Evolutionary conservation across 257 asterid species (phyloP).

Genomic region (Capsicum rhomboideum): DNA sequence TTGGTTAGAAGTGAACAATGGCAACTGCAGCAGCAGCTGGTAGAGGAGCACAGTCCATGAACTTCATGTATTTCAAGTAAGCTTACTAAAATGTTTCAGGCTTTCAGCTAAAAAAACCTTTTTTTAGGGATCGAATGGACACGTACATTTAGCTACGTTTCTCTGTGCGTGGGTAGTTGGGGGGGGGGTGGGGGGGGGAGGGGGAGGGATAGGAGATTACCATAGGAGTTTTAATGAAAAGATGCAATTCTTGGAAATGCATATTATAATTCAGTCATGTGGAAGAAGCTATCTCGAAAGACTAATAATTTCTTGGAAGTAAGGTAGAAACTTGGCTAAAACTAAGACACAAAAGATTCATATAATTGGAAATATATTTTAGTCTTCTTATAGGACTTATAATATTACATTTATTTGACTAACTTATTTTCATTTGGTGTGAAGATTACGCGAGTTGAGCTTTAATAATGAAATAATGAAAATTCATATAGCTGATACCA

Average conservation of each 20-base stretch:
- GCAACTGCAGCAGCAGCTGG: slow-evolving; percentile 63
- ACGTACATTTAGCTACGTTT: neutral
- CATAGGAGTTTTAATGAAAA: neutral
- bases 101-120: neutral
- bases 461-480: too few species aligned
- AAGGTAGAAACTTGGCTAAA: neutral
- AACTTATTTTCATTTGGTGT: too few species aligned
- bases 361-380: neutral
- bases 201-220: too few species aligned
- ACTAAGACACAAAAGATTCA: neutral
- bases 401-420: neutral
- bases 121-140: too few species aligned
- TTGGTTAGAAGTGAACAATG: slow-evolving; percentile 22
- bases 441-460: too few species aligned
- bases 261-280: neutral
- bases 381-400: neutral
- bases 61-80: slow-evolving; percentile 60
- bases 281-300: neutral
- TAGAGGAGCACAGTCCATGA: slow-evolving; percentile 61
- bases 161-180: too few species aligned
- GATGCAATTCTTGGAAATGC: neutral
- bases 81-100: neutral
- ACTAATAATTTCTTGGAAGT: neutral
- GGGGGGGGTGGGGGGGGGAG: neutral
- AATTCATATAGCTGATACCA: too few species aligned